Conservation (phyloP, 2,329 filamentous ascomycete species). For the Pleurostoma richardsiae region DNA sequence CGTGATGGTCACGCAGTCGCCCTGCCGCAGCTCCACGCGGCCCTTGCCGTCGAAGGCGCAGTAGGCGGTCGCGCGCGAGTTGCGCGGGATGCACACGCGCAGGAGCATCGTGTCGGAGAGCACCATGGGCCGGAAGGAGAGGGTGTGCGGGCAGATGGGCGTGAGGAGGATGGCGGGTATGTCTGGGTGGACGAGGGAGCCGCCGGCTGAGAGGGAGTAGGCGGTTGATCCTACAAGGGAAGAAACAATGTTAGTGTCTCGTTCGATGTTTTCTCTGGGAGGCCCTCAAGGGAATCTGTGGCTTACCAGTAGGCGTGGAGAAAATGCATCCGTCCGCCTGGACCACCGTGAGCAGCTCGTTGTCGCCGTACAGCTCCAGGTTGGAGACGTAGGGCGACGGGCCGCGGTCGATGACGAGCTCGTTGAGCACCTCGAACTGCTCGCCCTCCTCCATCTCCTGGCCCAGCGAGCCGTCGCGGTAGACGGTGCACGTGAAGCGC, state of each 20-base stretch:
- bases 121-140: conserved; percentile 97
- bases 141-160: conserved; percentile 93
- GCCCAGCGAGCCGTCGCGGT: conserved; percentile 59
- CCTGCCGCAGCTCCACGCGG: conserved; percentile 85
- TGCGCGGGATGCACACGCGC: conserved; percentile 78
- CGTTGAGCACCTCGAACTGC: conserved; percentile 96
- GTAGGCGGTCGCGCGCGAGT: conserved; percentile 88
- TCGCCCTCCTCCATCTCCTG: conserved; percentile 80
- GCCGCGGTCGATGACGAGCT: conserved; percentile 95
- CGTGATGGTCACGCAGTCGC: conserved; percentile 93
- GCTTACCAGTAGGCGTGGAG: conserved; percentile 77
- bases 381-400: conserved; percentile 97
- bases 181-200: conserved; percentile 91
- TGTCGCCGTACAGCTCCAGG: conserved; percentile 91
- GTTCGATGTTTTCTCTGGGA: background rate
- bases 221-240: conserved; percentile 66
- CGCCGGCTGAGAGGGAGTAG: conserved; percentile 92
- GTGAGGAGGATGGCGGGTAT: conserved; percentile 96
- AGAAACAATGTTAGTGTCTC: conserved; percentile 4
- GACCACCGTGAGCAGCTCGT: conserved; percentile 89
- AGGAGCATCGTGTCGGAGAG: conserved; percentile 91
- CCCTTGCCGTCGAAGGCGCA: conserved; percentile 98
- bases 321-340: conserved; percentile 98
- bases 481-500: conserved; percentile 98
- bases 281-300: background rate